Percentiles rank a stretch among this genome's conserved stretches.
Conservation (phyloP, 148 eudicot species). For the Silene latifolia region DNA sequence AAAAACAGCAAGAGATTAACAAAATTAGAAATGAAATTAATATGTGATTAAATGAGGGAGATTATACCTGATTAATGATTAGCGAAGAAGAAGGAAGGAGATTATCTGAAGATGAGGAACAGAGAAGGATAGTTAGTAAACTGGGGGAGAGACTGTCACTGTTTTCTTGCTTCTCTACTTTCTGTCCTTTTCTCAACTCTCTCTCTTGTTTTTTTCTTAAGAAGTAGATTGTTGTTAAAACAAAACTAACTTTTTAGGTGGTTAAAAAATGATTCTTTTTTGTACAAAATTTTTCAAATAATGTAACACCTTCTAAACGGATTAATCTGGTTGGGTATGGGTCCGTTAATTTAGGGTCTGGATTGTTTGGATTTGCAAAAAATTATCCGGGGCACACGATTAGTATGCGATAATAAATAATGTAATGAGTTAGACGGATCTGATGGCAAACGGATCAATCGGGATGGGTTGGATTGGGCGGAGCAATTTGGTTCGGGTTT, state of each 20-base stretch:
- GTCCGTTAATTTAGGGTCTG: too few species aligned
- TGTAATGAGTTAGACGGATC: too few species aligned
- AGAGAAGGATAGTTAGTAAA: not conserved
- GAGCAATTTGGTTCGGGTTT: too few species aligned
- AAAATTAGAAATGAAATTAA: not conserved
- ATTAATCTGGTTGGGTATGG: too few species aligned
- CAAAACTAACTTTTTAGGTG: not conserved
- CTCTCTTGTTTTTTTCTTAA: not conserved
- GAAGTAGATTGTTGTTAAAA: not conserved
- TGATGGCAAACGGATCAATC: too few species aligned
- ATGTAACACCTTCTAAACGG: too few species aligned
- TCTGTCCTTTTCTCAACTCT: constrained; percentile 1
- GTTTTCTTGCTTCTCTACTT: constrained; percentile 4
- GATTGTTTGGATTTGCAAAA: too few species aligned
- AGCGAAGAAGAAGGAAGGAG: not conserved
- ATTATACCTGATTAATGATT: not conserved
- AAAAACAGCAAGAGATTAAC: not conserved
- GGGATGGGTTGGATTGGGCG: too few species aligned
- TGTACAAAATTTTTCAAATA: too few species aligned
- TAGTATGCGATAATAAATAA: too few species aligned
- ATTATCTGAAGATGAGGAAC: not conserved
- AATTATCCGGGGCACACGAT: too few species aligned
- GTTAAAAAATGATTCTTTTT: too few species aligned
- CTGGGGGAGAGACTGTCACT: not conserved
- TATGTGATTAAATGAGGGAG: not conserved